Conservation (phyloP, 176 grass and related monocot species). For the Pharus latifolius region DNA sequence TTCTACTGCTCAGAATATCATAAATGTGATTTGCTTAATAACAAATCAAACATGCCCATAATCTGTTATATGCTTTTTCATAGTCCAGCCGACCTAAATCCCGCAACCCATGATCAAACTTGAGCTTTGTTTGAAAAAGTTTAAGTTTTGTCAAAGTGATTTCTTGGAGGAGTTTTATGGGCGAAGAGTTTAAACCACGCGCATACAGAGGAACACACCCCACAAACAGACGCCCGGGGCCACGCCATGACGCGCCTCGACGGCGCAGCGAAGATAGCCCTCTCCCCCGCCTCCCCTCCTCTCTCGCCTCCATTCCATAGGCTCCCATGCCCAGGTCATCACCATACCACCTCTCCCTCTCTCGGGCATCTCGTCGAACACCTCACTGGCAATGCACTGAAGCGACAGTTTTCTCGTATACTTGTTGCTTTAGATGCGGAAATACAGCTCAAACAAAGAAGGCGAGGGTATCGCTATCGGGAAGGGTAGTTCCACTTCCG, state of each 20-base stretch:
- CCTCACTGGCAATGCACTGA: not conserved
- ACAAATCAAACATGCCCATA: too few relatives aligned
- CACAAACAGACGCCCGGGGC: too few relatives aligned
- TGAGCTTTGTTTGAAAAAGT: too few relatives aligned
- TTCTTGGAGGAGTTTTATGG: too few relatives aligned
- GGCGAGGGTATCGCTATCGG: not conserved
- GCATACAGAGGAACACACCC: too few relatives aligned
- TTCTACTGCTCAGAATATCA: too few relatives aligned
- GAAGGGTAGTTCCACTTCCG: conserved; percentile 1
- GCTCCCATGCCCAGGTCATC: conserved; percentile 42
- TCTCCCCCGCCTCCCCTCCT: conserved; percentile 1
- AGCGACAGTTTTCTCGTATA: not conserved
- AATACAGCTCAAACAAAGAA: conserved; percentile 18
- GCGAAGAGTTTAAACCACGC: too few relatives aligned
- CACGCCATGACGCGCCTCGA: conserved; percentile 30
- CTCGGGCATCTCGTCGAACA: conserved; percentile 44
- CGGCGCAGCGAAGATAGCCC: conserved; percentile 17
- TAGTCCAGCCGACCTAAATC: too few relatives aligned
- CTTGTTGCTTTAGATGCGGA: conserved; percentile 16
- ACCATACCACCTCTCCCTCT: not conserved
- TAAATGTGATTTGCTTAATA: too few relatives aligned
- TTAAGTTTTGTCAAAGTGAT: too few relatives aligned
- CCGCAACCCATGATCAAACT: too few relatives aligned
- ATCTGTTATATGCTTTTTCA: too few relatives aligned
- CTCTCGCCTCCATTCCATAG: conserved; percentile 17